Conservation (phyloP, 345 rosid species). For the Boechera divaricarpa region DNA sequence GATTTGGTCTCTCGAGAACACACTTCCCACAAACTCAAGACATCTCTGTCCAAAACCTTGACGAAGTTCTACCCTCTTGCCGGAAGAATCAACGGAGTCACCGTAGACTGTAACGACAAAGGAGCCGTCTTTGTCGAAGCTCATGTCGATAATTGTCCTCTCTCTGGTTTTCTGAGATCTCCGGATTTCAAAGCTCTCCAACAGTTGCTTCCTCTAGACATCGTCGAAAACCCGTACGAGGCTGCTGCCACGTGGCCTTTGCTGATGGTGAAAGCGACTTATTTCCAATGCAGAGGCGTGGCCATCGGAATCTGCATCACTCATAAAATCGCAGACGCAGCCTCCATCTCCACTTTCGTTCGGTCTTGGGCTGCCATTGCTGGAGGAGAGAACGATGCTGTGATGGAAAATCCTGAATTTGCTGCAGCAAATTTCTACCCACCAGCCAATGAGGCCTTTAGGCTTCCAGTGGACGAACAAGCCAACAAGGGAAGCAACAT, state of each 20-base stretch:
- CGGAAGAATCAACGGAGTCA: slow-evolving; percentile 49
- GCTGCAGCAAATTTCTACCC: slow-evolving; percentile 35
- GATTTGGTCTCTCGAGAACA: slow-evolving; percentile 8
- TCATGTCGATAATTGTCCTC: slow-evolving; percentile 26
- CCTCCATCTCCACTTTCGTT: slow-evolving; percentile 44
- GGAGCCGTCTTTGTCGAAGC: slow-evolving; percentile 53
- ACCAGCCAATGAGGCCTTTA: slow-evolving; percentile 22
- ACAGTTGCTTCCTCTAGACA: slow-evolving; percentile 40
- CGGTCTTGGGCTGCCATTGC: slow-evolving; percentile 34
- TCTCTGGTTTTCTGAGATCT: slow-evolving; percentile 38
- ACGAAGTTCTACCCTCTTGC: slow-evolving; percentile 57
- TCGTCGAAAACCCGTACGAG: neutral
- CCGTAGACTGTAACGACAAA: slow-evolving; percentile 53
- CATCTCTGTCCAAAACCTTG: slow-evolving; percentile 54
- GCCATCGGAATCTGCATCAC: slow-evolving; percentile 47
- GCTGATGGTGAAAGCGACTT: slow-evolving; percentile 36
- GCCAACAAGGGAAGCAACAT: slow-evolving; percentile 11
- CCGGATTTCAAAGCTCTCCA: slow-evolving; percentile 32
- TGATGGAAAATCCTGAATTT: slow-evolving; percentile 5
- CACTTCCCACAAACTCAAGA: slow-evolving; percentile 40
- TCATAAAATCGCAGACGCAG: slow-evolving; percentile 58
- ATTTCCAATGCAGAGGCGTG: slow-evolving; percentile 53
- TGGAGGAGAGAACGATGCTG: slow-evolving; percentile 11
- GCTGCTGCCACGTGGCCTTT: slow-evolving; percentile 11
- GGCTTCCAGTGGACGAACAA: neutral